Evolutionary conservation across 2,329 filamentous ascomycete genomes (phyloP), one percentile per base, ranked within the genome.

Genomic region (Botrytis porri): DNA sequence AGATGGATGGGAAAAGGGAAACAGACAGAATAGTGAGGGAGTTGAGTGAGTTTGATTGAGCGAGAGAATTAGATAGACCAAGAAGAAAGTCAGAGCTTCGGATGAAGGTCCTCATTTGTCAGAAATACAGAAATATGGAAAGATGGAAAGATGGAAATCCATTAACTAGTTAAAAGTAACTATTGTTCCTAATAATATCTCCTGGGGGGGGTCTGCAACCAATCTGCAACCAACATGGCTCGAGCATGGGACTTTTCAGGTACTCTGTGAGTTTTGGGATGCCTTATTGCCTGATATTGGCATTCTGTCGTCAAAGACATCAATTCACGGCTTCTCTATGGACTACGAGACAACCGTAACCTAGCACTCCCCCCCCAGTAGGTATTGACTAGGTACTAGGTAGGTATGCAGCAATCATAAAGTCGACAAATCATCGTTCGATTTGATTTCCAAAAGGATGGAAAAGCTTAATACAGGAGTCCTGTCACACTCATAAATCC

Each of bases 101-200:
- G 51, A 37, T 64, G 59, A 71, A 32, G 69, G 54, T 71, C 69
- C 69, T 51, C 25, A 71, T 71, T 71, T 54, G 69, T 71, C 69
- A 64, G 69, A 51, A 48, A n/a, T 12, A 61, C 12, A 54, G 3
- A 54, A 54, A 25, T n/a, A n/a, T 54, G 25, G n/a, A 6, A 54
- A 54, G 25, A 54, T 54, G 48, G 48, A 51, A 51, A 51, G 14
- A 51, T 54, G 48, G 48, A 54, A 54, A 29, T 39, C 22, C 8
- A 48, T 48, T 54, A 54, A n/a, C n/a, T n/a, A n/a, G n/a, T n/a
- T n/a, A n/a, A n/a, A n/a, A n/a, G n/a, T n/a, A n/a, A n/a, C n/a
- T n/a, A n/a, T n/a, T n/a, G n/a, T 54, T 54, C 48, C 25, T 54
- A n/a, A 51, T n/a, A 51, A 51, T 51, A 51, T 51, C 48, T 20